Evolutionary conservation across 441 rosid genomes (phyloP), one percentile per base, ranked within the genome.

Genomic region (Pelargonium australe): DNA sequence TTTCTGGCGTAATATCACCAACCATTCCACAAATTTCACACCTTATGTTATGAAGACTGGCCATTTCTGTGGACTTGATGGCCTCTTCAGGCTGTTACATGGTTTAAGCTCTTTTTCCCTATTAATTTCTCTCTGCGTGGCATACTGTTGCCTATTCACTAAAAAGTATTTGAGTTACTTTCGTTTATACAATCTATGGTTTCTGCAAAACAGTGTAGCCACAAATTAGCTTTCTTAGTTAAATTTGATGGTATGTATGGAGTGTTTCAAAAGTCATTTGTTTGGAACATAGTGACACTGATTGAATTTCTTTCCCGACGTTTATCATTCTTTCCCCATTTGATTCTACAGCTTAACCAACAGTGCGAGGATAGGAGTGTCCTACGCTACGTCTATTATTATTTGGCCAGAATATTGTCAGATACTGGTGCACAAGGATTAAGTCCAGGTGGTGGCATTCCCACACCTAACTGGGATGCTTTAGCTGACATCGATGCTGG

Each of bases 401-500:
- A 92, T 86, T 78, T 95, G 85, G 99, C 98, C 69, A 89, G 99
- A 79, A 95, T 92, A 76, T 81, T 95, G 75, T 84, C 99, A 0
- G 99, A 92, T 72, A 84, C 88, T 68, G 92, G 90, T 70, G 74
- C 88, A n/a, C 89, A 89, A 77, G 99, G 99, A 74, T 78, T 88
- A 77, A 92, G 84, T 84, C 85, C 96, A 40, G 99, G 98, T 64
- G 99, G 99, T 76, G 99, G 99, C 68, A 92, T 95, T 64, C 99
- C 99, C 53, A 95, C 99, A 68, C 99, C 99, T 64, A 95, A 95
- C 70, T 95, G 99, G 99, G 99, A 95, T 83, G 99, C 99, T 68
- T 79, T 92, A 47, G 99, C 99, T 75, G 97, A 92, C 79, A 90
- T 95, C 70, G 99, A 92, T 87, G 92, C 96, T 68, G 86, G 81